Evolutionary conservation across 2,329 filamentous ascomycete species (phyloP).

Genomic region (Stagonosporopsis rhizophila): DNA sequence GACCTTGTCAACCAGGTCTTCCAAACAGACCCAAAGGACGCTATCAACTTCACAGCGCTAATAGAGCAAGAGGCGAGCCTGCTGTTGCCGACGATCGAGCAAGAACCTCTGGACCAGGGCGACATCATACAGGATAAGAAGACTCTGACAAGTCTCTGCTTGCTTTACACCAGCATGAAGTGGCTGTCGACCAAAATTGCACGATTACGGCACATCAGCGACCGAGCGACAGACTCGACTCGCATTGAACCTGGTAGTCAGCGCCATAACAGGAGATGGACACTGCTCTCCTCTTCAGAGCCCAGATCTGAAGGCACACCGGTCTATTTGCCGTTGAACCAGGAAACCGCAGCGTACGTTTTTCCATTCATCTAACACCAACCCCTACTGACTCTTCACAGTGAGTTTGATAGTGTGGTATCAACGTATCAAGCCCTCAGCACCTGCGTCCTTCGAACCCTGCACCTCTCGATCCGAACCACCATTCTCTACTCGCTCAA

Average conservation of each 20-base stretch:
- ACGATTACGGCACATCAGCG: conserved; percentile 82
- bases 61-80: conserved; percentile 59
- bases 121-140: conserved; percentile 93
- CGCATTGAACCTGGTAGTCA: conserved; percentile 53
- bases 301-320: conserved; percentile 65
- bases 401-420: conserved; percentile 86
- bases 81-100: conserved; percentile 61
- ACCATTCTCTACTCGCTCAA: conserved; percentile 82
- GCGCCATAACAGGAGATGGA: conserved; percentile 79
- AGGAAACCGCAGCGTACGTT: conserved; percentile 78
- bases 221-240: conserved; percentile 72
- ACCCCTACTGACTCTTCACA: conserved; percentile 42
- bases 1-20: conserved; percentile 58
- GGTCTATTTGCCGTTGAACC: conserved; percentile 86
- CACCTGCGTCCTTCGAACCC: conserved; percentile 77
- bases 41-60: conserved; percentile 26
- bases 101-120: conserved; percentile 71
- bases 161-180: conserved; percentile 97
- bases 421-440: conserved; percentile 83
- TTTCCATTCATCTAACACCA: not conserved
- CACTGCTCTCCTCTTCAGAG: conserved; percentile 66
- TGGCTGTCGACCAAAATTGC: conserved; percentile 88
- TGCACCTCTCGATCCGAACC: conserved; percentile 88
- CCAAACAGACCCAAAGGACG: conserved; percentile 32
- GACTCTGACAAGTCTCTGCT: conserved; percentile 80